Evolutionary conservation across 208 protist genomes (phyloP).

Genomic region (Herpetomonas samuelpessoai): DNA sequence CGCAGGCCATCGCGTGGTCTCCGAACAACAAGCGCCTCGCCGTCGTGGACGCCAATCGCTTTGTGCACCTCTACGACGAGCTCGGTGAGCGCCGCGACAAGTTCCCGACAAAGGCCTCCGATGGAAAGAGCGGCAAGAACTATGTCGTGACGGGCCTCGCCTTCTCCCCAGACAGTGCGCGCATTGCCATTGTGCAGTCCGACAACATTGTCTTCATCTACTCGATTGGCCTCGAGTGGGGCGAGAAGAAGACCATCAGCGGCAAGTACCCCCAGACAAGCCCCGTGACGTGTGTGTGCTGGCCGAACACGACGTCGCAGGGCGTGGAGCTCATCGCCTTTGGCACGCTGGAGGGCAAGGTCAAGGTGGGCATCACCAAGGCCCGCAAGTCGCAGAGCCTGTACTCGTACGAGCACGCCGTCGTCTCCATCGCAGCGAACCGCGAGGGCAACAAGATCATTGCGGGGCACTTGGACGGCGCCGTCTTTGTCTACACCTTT

Average conservation of each 20-base stretch:
- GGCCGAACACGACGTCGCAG: slow-evolving; percentile 87
- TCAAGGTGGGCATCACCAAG: slow-evolving; percentile 92
- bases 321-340: slow-evolving; percentile 94
- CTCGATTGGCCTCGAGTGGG: slow-evolving; percentile 96
- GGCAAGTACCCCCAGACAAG: slow-evolving; percentile 94
- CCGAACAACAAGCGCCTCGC: slow-evolving; percentile 94
- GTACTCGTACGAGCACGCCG: slow-evolving; percentile 90
- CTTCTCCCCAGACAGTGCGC: slow-evolving; percentile 95
- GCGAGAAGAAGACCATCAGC: slow-evolving; percentile 97
- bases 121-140: slow-evolving; percentile 78
- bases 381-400: slow-evolving; percentile 94
- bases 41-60: slow-evolving; percentile 81
- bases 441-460: slow-evolving; percentile 86
- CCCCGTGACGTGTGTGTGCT: slow-evolving; percentile 91
- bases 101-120: slow-evolving; percentile 92
- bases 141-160: slow-evolving; percentile 91
- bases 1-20: slow-evolving; percentile 92
- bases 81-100: slow-evolving; percentile 93
- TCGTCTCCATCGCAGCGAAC: slow-evolving; percentile 76
- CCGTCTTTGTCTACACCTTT: slow-evolving; percentile 86
- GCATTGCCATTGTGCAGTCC: slow-evolving; percentile 95
- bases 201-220: slow-evolving; percentile 97
- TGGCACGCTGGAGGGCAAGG: slow-evolving; percentile 93
- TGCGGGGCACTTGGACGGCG: slow-evolving; percentile 92
- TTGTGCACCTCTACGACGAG: slow-evolving; percentile 96